Conservation (phyloP, 805 yeast species). For the Kregervanrija delftensis region DNA sequence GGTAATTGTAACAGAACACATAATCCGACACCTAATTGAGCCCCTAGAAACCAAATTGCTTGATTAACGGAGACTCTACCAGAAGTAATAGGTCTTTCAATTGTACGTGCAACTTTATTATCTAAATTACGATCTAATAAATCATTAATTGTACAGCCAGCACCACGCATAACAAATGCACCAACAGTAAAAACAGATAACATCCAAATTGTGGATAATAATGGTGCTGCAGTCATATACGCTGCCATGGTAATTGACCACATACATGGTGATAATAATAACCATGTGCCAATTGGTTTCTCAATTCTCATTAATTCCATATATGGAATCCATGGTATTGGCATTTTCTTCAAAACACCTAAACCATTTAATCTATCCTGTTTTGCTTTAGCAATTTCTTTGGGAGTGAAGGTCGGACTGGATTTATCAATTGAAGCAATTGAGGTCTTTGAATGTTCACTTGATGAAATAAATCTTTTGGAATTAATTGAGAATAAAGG, state of each 20-base stretch:
- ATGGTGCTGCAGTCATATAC: constrained; percentile 60
- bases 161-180: constrained; percentile 89
- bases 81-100: constrained; percentile 88
- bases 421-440: too few relatives aligned
- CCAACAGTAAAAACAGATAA: constrained; percentile 75
- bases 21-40: constrained; percentile 68
- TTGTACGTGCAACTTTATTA: constrained; percentile 78
- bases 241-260: constrained; percentile 96
- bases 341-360: constrained; percentile 52
- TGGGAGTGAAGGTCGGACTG: constrained; percentile 14
- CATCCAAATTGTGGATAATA: constrained; percentile 53
- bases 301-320: constrained; percentile 89
- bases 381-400: constrained; percentile 45
- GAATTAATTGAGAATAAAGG: too few relatives aligned
- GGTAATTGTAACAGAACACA: constrained; percentile 71
- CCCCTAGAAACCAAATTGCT: constrained; percentile 66
- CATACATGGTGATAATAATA: constrained; percentile 75
- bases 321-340: constrained; percentile 74
- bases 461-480: too few relatives aligned
- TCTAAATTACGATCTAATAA: constrained; percentile 79
- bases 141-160: constrained; percentile 96
- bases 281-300: constrained; percentile 92
- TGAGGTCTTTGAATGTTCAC: too few relatives aligned
- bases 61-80: constrained; percentile 67
- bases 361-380: constrained; percentile 42